A percentile compares a stretch with the other conserved stretches of the same genome.
phyloP scores from a whole-genome alignment of 257 asterid genomes.

The Nicotiana attenuata region DNA sequence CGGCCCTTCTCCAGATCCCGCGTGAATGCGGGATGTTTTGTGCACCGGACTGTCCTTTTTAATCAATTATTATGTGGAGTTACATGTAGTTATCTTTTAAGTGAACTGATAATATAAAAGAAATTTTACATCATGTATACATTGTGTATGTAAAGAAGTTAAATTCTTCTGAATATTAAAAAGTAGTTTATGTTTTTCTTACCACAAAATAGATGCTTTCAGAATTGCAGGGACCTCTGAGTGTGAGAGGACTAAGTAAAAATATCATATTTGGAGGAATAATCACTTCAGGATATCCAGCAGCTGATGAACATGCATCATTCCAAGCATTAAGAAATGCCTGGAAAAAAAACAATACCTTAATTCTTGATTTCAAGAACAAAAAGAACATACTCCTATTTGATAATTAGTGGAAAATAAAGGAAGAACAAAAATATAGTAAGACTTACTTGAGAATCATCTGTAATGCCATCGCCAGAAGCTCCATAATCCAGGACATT shows the following conservation, averaged over 20 bases:
- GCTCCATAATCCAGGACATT: constrained; percentile 58
- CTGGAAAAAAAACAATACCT: constrained; percentile 16
- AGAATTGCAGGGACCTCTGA: constrained; percentile 60
- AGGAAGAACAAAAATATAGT: background rate
- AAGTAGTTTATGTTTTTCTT: background rate
- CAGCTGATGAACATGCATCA: constrained; percentile 45
- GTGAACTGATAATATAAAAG: background rate
- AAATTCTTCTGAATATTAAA: background rate
- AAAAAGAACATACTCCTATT: background rate
- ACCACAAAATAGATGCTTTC: constrained; percentile 38
- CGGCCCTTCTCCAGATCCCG: too few species aligned
- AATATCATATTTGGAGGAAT: constrained; percentile 47
- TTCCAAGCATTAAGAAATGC: constrained; percentile 68
- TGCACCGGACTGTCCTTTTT: too few species aligned
- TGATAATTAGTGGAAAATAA: background rate
- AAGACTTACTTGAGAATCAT: constrained; percentile 45
- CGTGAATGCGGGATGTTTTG: too few species aligned
- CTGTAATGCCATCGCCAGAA: constrained; percentile 28
- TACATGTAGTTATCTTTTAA: background rate
- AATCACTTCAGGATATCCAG: constrained; percentile 30
- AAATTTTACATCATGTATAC: too few species aligned
- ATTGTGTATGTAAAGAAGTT: background rate
- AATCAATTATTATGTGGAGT: too few species aligned
- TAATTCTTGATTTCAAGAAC: background rate
- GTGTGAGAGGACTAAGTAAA: constrained; percentile 40